Evolutionary conservation across 176 grass and related monocot species (phyloP).

Genomic region (Eremochloa ophiuroides): DNA sequence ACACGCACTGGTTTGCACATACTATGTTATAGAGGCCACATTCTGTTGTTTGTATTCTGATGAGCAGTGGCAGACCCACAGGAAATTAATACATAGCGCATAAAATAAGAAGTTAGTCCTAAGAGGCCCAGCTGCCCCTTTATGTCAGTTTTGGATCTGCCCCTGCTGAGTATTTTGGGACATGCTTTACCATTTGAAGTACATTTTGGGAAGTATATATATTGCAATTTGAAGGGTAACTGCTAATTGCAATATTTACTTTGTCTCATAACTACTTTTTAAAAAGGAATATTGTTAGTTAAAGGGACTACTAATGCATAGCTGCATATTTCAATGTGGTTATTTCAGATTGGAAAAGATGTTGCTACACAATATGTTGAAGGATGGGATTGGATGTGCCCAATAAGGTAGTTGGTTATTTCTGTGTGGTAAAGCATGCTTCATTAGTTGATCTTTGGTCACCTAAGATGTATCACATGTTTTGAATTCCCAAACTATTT

Average conservation of each 20-base stretch:
- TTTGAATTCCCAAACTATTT: background rate
- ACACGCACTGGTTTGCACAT: background rate
- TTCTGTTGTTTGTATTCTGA: background rate
- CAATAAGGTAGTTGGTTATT: constrained; percentile 61
- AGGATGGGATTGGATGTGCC: constrained; percentile 99
- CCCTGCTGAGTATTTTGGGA: background rate
- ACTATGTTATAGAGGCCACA: background rate
- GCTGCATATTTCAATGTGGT: constrained; percentile 9
- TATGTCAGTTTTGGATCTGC: background rate
- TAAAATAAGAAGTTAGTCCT: background rate
- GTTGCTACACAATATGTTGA: constrained; percentile 95
- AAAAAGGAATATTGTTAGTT: constrained; percentile 19
- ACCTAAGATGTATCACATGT: background rate
- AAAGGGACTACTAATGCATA: background rate
- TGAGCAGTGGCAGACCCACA: background rate
- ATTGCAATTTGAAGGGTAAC: background rate
- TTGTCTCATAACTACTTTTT: background rate
- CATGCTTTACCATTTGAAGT: background rate
- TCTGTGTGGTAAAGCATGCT: background rate
- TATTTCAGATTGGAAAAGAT: constrained; percentile 91
- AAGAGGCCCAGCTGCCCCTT: background rate
- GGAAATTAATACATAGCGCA: background rate
- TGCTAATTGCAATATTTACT: background rate
- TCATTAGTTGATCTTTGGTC: constrained; percentile 3
- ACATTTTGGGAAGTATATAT: background rate